Evolutionary conservation across 129 eudicot species (phyloP).

Genomic region (Saposhnikovia divaricata): DNA sequence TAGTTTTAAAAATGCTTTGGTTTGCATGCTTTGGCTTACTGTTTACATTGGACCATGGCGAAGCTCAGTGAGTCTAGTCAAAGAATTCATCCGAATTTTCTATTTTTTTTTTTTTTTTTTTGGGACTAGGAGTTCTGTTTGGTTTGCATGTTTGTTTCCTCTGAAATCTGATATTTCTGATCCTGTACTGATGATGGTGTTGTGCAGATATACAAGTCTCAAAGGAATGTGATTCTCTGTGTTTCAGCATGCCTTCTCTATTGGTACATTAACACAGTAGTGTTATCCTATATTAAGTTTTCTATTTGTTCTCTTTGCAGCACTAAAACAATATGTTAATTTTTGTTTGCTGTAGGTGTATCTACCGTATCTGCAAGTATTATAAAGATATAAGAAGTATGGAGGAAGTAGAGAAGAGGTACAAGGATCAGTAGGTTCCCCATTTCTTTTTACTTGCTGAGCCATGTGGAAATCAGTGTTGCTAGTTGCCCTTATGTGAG

Average conservation of each 20-base stretch:
- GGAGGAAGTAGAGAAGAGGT: conserved; percentile 88
- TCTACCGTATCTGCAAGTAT: conserved; percentile 73
- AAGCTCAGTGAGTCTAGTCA: neutral
- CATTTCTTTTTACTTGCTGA: neutral
- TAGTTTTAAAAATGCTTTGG: neutral
- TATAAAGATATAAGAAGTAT: conserved; percentile 58
- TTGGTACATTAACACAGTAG: conserved; percentile 5
- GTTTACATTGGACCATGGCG: neutral
- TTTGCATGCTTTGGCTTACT: neutral
- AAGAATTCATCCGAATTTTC: neutral
- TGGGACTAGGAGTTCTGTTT: neutral
- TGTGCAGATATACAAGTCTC: conserved; percentile 25
- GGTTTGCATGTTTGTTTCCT: neutral
- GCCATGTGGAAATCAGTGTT: neutral
- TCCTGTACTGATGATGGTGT: neutral
- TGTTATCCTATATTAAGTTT: neutral
- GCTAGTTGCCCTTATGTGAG: neutral
- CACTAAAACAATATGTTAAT: neutral
- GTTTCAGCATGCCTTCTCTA: conserved; percentile 22
- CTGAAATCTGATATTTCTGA: neutral
- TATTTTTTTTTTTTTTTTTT: neutral
- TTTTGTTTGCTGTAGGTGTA: conserved; percentile 42
- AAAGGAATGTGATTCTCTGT: conserved; percentile 24
- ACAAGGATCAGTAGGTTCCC: conserved; percentile 57
- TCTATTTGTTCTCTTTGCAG: neutral